Percentiles rank a stretch among this genome's conserved stretches.
These are phyloP conservation scores for Takashimella koratensis DNA, from an alignment of 1,284 basidiomycete species.

Conservation along the genomic window DNA sequence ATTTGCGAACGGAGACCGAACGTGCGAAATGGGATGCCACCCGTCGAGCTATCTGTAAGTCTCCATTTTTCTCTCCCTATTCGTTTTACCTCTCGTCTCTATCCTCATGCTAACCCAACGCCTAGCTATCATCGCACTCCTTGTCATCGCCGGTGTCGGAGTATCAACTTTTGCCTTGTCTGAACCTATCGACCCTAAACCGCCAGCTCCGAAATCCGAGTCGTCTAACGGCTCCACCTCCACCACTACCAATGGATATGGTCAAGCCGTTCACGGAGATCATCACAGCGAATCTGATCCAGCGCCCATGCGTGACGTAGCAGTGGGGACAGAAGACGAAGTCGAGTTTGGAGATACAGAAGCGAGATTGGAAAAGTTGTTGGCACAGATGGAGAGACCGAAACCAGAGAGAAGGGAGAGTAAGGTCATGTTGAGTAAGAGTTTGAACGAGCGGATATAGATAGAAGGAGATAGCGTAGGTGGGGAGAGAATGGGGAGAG, in stretches of 20 bases:
- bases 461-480: too few relatives aligned
- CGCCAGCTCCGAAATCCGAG: neutral
- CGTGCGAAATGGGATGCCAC: constrained; percentile 89
- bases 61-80: neutral
- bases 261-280: too few relatives aligned
- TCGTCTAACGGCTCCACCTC: neutral
- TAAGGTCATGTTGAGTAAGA: neutral
- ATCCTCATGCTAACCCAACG: neutral
- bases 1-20: constrained; percentile 80
- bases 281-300: neutral
- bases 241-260: too few relatives aligned
- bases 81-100: neutral
- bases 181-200: constrained; percentile 6
- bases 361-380: neutral
- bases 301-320: neutral
- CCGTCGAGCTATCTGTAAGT: constrained; percentile 74
- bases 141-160: constrained; percentile 15
- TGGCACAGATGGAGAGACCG: neutral
- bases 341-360: neutral
- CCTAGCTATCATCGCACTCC: constrained; percentile 38
- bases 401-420: neutral
- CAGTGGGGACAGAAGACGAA: neutral
- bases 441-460: neutral
- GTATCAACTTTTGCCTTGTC: constrained; percentile 7
- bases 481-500: too few relatives aligned